Base-by-base conservation (phyloP, 495 filamentous ascomycete genomes). In the Chaetomium fimeti region DNA sequence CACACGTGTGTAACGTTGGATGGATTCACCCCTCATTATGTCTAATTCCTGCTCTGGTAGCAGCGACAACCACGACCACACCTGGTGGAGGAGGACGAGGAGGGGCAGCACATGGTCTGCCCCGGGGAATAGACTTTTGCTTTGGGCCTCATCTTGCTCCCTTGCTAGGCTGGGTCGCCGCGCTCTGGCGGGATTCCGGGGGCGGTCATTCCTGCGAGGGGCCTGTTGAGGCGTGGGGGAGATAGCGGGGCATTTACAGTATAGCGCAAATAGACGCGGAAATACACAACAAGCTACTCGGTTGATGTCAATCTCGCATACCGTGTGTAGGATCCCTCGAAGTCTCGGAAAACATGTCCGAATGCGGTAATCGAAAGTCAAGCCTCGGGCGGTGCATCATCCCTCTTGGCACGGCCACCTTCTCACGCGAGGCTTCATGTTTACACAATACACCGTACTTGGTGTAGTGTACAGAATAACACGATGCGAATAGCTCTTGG, bases 11-110 rank as follows among this genome's bases (percentile, higher is more conserved):
- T 47, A 56, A 55, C 25, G 47, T 25, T 51, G 40, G 43, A 29
- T 48, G 28, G 48, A 28, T 62, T 63, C 47, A 28, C 49, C 56
- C 15, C 62, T 36, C 29, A 32, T 42, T 45, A 59, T 65, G 51
- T 69, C 51, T 66, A 63, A 70, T 72, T 60, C 62, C 67, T 74
- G 71, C 71, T 69, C 71, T 48, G 71, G 71, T 25, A 71, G 71
- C 69, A 74, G 71, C 28, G 62, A 57, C 61, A 51, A 20, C 40
- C 42, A 55, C 36, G 48, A 28, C 38, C 67, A 59, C 20, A 11
- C 15, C 28, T 24, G 20, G 27, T 18, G 67, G 22, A 63, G 68
- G 68, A 62, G 61, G 54, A 56, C 42, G 45, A 53, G 55, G 55
- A 63, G 58, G 68, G 63, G 59, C 59, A 66, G 60, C 67, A 60